These are phyloP conservation scores for Pseudozyma pruni DNA, from an alignment of 1,284 basidiomycete genomes.

Conservation along the genomic window DNA sequence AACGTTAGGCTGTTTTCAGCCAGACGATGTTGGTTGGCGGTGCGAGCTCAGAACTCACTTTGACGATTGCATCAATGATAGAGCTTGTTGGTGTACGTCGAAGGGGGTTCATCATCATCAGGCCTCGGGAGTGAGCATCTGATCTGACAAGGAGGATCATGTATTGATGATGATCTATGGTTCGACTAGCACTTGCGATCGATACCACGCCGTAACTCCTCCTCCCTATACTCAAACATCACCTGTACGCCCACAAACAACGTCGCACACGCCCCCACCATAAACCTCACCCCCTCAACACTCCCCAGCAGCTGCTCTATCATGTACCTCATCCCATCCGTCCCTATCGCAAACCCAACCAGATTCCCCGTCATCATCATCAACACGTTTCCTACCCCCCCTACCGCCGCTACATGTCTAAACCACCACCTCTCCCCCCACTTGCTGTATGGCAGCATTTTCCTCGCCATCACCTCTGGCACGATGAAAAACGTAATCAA, in stretches of 20 bases:
- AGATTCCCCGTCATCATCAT: slow-evolving; percentile 94
- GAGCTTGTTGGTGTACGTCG: too few relatives aligned
- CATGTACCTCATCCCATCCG: slow-evolving; percentile 83
- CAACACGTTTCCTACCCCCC: slow-evolving; percentile 85
- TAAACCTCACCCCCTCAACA: slow-evolving; percentile 77
- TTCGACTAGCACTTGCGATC: slow-evolving; percentile 46
- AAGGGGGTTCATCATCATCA: too few relatives aligned
- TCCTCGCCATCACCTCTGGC: slow-evolving; percentile 79
- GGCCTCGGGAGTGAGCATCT: too few relatives aligned
- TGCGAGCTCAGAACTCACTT: too few relatives aligned
- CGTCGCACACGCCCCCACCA: slow-evolving; percentile 74
- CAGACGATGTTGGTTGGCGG: too few relatives aligned
- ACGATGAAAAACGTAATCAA: slow-evolving; percentile 88
- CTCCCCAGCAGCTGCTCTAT: slow-evolving; percentile 76
- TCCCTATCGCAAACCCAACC: slow-evolving; percentile 92
- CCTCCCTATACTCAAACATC: slow-evolving; percentile 75
- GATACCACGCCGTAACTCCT: slow-evolving; percentile 50
- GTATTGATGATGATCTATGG: too few relatives aligned
- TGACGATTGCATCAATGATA: too few relatives aligned
- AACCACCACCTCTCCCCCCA: slow-evolving; percentile 81
- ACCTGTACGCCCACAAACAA: slow-evolving; percentile 86
- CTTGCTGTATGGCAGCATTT: slow-evolving; percentile 76
- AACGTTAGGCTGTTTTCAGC: too few relatives aligned
- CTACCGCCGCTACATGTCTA: slow-evolving; percentile 83
- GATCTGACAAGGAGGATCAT: too few relatives aligned